Evolutionary conservation across 345 rosid species (phyloP), one percentile per base, ranked within the genome.

Genomic region (Eucalyptus camaldulensis): DNA sequence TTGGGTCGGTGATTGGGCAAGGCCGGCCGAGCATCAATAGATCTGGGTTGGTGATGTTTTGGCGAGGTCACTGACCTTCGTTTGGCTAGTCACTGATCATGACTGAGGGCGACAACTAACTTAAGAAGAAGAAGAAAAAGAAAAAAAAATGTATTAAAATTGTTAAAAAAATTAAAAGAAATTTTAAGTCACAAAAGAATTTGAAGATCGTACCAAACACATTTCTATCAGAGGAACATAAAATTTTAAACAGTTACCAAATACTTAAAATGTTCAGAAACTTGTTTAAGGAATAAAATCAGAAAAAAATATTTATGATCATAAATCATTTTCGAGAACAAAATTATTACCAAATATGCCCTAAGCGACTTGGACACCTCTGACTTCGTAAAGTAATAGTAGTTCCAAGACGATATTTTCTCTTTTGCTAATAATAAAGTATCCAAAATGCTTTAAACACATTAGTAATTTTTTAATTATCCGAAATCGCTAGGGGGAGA

Each of bases 271-370:
- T 53, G 56, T 7, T 19, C 7, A 51, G 56, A 53, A 1, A 45
- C 47, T 45, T 10, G 47, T 45, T 8, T 45, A 45, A 8, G 47
- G 10, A 45, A 45, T 45, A 45, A 8, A 7, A 53, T 17, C 2
- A 3, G 1, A 19, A 53, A 53, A 53, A 53, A 53, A 2, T 0
- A 53, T 53, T 3, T 53, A 53, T 19, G 0, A 53, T 53, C 0
- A 53, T 0, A 53, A 53, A 53, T 53, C 19, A 53, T 53, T 19
- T 0, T 53, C 1, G 2, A 19, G 4, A 53, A 53, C 0, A 19
- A 0, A 19, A 53, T 19, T 49, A 49, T 49, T 49, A 49, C 2
- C 24, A 19, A 53, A 19, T 0, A 8, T 2, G 27, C 31, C 4
- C 8, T 27, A 6, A 60, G 31, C 1, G 69, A 0, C 31, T 60